A percentile compares a stretch with the other conserved stretches of the same genome.
These are phyloP conservation scores for Mucor indicus DNA, from an alignment of 371 early-diverging fungal genomes.

Conservation along the genomic window DNA sequence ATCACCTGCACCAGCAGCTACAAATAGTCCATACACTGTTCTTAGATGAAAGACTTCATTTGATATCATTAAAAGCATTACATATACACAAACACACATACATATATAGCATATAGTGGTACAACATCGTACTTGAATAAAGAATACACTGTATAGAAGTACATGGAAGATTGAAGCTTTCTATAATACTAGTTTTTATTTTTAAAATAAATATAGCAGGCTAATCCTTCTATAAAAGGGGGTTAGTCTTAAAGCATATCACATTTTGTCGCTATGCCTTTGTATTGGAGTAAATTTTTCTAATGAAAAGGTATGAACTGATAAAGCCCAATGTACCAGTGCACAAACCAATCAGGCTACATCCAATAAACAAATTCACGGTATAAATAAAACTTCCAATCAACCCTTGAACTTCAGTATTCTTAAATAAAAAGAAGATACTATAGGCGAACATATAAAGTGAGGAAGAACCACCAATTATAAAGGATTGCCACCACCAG, in stretches of 20 bases:
- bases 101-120: no score
- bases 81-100: no score
- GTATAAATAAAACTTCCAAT: slow-evolving; percentile 30
- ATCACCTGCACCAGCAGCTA: slow-evolving; percentile 17
- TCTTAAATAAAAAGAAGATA: slow-evolving; percentile 25
- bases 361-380: slow-evolving; percentile 28
- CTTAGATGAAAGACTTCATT: no score
- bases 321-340: slow-evolving; percentile 45
- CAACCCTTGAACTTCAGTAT: slow-evolving; percentile 21
- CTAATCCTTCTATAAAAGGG: no score
- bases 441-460: slow-evolving; percentile 38
- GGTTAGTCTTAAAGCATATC: no score
- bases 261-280: slow-evolving; percentile 37
- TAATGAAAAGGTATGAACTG: slow-evolving; percentile 29
- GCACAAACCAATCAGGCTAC: slow-evolving; percentile 27
- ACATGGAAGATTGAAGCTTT: no score
- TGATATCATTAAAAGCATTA: no score
- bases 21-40: background rate
- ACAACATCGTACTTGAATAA: no score
- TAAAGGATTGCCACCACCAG: slow-evolving; percentile 53
- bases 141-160: no score
- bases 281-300: slow-evolving; percentile 39
- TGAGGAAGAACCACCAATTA: slow-evolving; percentile 29
- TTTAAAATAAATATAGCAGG: no score
- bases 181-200: no score